Base-by-base conservation (phyloP, 495 filamentous ascomycete species). In the Annulohypoxylon moriforme region DNA sequence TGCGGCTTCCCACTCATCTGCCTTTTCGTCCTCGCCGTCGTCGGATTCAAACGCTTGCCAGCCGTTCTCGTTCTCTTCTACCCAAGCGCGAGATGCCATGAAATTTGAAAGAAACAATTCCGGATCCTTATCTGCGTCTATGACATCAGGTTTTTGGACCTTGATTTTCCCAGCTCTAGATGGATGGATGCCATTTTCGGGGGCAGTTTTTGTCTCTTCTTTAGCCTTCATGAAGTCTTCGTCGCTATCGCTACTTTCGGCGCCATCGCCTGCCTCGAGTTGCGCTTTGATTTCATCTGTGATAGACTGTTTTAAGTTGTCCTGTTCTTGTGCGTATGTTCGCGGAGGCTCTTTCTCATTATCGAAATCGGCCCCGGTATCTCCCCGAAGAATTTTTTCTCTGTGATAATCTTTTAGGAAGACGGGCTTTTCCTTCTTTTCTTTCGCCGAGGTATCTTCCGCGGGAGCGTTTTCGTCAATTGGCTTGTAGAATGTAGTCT, bases 101-200 rank as follows among this genome's bases (percentile, higher is more conserved):
- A 96, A 98, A 76, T 97, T 95, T 49, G 90, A 91, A 16, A 99
- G 84, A 76, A 92, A 99, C 14, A 86, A 90, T 69, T 98, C 96
- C 2, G 96, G 96, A 71, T 98, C 89, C 77, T 92, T 90, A 76
- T 98, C 94, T 3, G 96, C 95, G 49, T 86, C 87, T n/a, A 88
- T 84, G 55, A 96, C 82, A 74, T 95, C 90, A 8, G 88, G 73
- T 61, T 89, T 85, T 29, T 83, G 80, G 46, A 84, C 76, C 60
- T 87, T 84, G 56, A 86, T 77, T 25, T 82, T 80, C 7, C 79
- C 75, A 20, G 72, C 82, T 73, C 84, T 75, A 42, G 85, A 83
- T 42, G 85, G 83, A 72, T 88, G 80, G 33, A 83, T 66, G 69
- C 78, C 78, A 25, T 78, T 78, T 7, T 74, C 68, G 10, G 68